These are phyloP conservation scores for Phytophthora quininea DNA, from an alignment of 352 stramenopile species.

Conservation along the genomic window DNA sequence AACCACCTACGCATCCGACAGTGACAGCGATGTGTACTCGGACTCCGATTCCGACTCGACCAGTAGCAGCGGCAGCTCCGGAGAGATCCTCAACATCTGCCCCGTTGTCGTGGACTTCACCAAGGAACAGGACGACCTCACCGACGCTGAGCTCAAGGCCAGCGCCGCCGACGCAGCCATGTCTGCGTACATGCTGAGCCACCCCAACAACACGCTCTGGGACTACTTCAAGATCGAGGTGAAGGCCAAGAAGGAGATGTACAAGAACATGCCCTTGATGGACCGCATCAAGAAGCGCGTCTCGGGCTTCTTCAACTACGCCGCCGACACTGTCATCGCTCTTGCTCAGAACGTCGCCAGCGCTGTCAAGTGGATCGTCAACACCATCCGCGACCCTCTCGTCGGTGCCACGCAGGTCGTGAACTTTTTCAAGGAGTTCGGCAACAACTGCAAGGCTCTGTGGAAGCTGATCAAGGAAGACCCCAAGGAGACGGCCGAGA, in stretches of 20 bases:
- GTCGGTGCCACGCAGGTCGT: background rate
- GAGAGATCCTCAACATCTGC: background rate
- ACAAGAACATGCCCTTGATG: conserved; percentile 1
- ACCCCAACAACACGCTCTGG: conserved; percentile 4
- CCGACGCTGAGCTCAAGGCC: conserved; percentile 2
- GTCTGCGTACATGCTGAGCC: conserved; percentile 2
- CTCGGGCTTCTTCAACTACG: background rate
- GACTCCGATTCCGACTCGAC: background rate
- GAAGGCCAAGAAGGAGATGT: conserved; percentile 1
- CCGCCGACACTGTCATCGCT: background rate
- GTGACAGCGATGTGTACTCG: background rate
- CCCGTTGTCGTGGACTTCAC: conserved; percentile 2
- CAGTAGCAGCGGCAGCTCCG: background rate
- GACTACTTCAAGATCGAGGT: conserved; percentile 4
- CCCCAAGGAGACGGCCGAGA: background rate
- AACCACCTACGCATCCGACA: background rate
- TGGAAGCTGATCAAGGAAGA: conserved; percentile 1
- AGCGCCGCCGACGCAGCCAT: conserved; percentile 2
- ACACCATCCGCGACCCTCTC: conserved; percentile 4
- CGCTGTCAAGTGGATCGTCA: conserved; percentile 2
- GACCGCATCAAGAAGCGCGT: background rate
- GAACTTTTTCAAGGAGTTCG: conserved; percentile 5
- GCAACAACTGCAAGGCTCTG: conserved; percentile 2
- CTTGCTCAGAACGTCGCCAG: background rate
- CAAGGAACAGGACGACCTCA: background rate